Conservation (phyloP, 257 asterid genomes). For the Salvia splendens region DNA sequence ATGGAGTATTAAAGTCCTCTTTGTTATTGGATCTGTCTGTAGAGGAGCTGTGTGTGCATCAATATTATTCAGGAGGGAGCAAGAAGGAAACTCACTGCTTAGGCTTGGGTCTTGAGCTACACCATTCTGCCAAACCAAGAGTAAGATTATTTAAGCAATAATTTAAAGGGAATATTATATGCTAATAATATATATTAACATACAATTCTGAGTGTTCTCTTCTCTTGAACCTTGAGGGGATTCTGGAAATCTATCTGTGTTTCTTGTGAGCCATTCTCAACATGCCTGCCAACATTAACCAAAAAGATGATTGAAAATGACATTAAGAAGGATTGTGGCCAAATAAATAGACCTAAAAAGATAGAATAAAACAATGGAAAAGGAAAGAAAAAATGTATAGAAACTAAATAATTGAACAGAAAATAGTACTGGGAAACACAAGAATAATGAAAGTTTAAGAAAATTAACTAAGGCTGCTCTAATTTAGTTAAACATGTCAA, state of each 20-base stretch:
- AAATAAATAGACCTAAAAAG: background rate
- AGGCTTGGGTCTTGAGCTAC: conserved; percentile 48
- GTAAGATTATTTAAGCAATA: conserved; percentile 17
- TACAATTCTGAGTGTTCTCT: conserved; percentile 38
- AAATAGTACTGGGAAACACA: conserved; percentile 23
- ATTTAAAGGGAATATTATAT: conserved; percentile 11
- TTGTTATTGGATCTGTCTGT: conserved; percentile 17
- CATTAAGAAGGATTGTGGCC: background rate
- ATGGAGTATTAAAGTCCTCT: background rate
- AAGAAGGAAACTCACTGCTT: conserved; percentile 53
- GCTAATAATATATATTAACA: conserved; percentile 32
- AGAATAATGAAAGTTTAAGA: conserved; percentile 10
- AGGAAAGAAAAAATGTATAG: background rate
- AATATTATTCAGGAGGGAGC: conserved; percentile 27
- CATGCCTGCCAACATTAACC: conserved; percentile 48
- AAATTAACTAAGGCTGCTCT: conserved; percentile 6
- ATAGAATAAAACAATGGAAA: background rate
- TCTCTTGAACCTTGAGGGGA: conserved; percentile 36
- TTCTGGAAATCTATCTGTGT: conserved; percentile 34
- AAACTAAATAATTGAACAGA: conserved; percentile 11
- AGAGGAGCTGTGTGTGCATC: conserved; percentile 20
- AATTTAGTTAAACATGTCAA: background rate
- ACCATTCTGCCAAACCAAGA: conserved; percentile 46
- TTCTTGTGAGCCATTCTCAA: conserved; percentile 39
- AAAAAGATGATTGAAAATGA: conserved; percentile 20